phyloP scores from a whole-genome alignment of 2,329 filamentous ascomycete species.

The Fusarium xyrophilum region DNA sequence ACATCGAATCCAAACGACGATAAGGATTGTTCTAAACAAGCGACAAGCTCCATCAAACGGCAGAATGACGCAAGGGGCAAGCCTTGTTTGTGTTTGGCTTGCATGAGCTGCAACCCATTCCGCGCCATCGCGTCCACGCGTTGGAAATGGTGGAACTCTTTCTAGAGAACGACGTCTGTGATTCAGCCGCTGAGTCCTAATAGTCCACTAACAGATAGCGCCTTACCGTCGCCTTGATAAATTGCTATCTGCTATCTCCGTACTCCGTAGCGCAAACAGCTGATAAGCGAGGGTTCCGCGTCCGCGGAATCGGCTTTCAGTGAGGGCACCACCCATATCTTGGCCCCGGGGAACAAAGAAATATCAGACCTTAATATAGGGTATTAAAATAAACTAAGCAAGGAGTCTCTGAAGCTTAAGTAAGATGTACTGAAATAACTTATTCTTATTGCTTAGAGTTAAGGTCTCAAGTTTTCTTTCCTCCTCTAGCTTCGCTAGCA shows the following conservation, averaged over 20 bases:
- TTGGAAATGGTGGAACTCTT: background rate
- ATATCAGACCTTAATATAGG: background rate
- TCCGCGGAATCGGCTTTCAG: background rate
- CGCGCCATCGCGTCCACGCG: background rate
- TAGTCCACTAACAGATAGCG: background rate
- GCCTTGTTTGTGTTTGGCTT: background rate
- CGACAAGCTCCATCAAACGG: background rate
- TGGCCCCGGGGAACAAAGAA: background rate
- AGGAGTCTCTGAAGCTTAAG: background rate
- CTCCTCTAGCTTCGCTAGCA: background rate
- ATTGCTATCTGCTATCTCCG: background rate
- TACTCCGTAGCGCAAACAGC: background rate
- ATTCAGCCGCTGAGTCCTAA: too few relatives aligned
- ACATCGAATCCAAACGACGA: background rate
- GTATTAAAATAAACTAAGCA: background rate
- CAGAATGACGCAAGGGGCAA: slow-evolving; percentile 1
- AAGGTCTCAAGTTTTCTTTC: background rate
- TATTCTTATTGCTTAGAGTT: background rate
- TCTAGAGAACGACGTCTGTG: background rate
- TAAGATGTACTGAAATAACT: background rate
- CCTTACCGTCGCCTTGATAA: rapidly evolving
- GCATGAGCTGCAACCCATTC: slow-evolving; percentile 4
- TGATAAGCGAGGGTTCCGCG: background rate
- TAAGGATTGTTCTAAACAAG: background rate
- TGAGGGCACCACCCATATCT: background rate